phyloP scores from a whole-genome alignment of 768 basidiomycete species.

The Boletus insuetus region DNA sequence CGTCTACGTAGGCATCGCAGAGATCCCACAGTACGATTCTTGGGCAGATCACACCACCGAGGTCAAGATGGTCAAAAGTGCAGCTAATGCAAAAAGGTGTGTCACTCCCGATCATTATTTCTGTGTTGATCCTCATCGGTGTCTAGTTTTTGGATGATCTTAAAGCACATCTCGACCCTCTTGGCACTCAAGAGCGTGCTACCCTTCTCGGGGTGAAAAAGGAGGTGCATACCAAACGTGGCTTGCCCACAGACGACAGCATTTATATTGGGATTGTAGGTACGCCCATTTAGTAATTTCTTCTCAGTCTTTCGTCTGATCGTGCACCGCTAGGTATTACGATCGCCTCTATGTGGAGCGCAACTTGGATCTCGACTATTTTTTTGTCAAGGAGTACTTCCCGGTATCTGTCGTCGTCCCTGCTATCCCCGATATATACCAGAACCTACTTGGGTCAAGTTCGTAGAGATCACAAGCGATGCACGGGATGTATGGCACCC shows the following conservation, averaged over 20 bases:
- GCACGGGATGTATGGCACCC: conserved; percentile 75
- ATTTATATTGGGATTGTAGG: conserved; percentile 87
- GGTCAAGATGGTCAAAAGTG: conserved; percentile 81
- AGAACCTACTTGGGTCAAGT: conserved; percentile 73
- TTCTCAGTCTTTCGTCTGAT: neutral
- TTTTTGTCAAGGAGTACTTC: conserved; percentile 85
- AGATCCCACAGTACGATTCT: conserved; percentile 66
- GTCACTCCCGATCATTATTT: conserved; percentile 2
- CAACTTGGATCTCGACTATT: conserved; percentile 68
- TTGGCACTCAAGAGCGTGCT: conserved; percentile 65
- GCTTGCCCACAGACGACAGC: conserved; percentile 62
- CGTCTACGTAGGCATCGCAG: conserved; percentile 67
- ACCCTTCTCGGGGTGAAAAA: conserved; percentile 72
- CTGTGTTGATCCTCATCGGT: neutral
- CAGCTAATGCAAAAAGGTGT: conserved; percentile 55
- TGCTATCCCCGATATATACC: conserved; percentile 79
- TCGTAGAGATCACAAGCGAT: conserved; percentile 52
- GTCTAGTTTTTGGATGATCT: conserved; percentile 75
- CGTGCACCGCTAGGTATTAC: conserved; percentile 24
- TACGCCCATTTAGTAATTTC: conserved; percentile 28
- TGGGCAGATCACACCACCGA: conserved; percentile 88
- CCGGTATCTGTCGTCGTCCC: conserved; percentile 82
- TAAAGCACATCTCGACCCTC: conserved; percentile 66
- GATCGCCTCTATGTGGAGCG: conserved; percentile 53
- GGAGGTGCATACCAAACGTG: conserved; percentile 61